Percentiles rank a stretch among this genome's conserved stretches.
Conservation (phyloP, 768 basidiomycete genomes). For the Leccinum truebloodii region DNA sequence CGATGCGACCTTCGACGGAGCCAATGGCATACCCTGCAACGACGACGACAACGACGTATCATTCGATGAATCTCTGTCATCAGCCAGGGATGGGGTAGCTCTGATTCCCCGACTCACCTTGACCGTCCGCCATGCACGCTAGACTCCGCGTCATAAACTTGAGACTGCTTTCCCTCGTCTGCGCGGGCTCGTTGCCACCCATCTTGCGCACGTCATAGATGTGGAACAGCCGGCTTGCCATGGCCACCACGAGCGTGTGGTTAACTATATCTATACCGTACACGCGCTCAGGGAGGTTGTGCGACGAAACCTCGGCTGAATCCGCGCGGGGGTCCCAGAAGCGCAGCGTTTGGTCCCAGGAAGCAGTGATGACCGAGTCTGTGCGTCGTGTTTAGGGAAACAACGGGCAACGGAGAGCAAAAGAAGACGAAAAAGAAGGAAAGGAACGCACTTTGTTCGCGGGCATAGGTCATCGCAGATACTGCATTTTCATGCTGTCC, state of each 20-base stretch:
- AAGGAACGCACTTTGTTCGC: constrained; percentile 56
- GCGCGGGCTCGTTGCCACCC: constrained; percentile 54
- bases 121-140: constrained; percentile 90
- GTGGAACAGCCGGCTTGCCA: constrained; percentile 88
- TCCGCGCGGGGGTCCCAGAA: constrained; percentile 82
- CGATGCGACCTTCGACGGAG: constrained; percentile 94
- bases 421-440: neutral
- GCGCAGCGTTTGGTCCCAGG: constrained; percentile 89
- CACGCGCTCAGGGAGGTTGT: constrained; percentile 77
- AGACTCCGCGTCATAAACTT: constrained; percentile 94
- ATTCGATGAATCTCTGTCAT: neutral
- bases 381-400: neutral
- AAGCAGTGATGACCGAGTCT: constrained; percentile 82
- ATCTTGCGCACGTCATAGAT: constrained; percentile 88
- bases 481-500: constrained; percentile 84
- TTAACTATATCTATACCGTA: constrained; percentile 82
- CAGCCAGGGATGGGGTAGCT: neutral
- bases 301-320: constrained; percentile 53
- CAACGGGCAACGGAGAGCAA: neutral
- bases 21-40: constrained; percentile 83
- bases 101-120: constrained; percentile 54
- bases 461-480: constrained; percentile 71
- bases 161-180: constrained; percentile 87
- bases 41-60: neutral
- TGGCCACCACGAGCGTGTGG: constrained; percentile 83